These are phyloP conservation scores for Gyrodon lividus DNA, from an alignment of 768 basidiomycete genomes.

Conservation along the genomic window DNA sequence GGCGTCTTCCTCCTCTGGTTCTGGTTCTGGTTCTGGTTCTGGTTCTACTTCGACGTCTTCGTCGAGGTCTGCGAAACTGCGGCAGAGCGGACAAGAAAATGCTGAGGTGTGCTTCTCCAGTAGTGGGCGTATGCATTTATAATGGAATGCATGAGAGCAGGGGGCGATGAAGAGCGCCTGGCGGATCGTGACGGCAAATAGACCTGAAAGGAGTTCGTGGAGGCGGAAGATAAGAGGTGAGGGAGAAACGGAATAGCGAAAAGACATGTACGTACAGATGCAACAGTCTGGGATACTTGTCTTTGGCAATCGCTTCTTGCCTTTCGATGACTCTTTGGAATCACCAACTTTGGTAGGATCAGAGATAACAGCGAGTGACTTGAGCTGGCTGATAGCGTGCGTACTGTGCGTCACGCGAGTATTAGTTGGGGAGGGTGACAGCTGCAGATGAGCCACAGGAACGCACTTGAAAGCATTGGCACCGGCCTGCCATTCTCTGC, in stretches of 20 bases:
- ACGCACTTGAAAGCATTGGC: slow-evolving; percentile 85
- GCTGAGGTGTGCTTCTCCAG: slow-evolving; percentile 87
- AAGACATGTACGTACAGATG: slow-evolving; percentile 65
- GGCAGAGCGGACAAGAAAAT: slow-evolving; percentile 93
- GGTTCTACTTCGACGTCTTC: slow-evolving; percentile 85
- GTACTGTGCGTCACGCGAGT: slow-evolving; percentile 43
- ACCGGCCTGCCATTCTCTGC: slow-evolving; percentile 85
- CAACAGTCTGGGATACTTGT: slow-evolving; percentile 78
- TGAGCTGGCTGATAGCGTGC: slow-evolving; percentile 78
- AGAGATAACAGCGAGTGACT: slow-evolving; percentile 53
- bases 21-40: slow-evolving; percentile 41
- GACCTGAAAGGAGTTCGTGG: slow-evolving; percentile 35
- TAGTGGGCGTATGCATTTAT: slow-evolving; percentile 94
- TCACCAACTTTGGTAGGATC: slow-evolving; percentile 16
- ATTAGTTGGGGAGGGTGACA: not conserved
- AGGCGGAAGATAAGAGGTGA: slow-evolving; percentile 2
- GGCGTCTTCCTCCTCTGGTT: slow-evolving; percentile 28
- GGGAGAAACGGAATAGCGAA: not conserved
- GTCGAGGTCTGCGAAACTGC: slow-evolving; percentile 93
- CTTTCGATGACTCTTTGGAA: slow-evolving; percentile 15
- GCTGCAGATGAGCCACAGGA: not conserved
- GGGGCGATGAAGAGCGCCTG: slow-evolving; percentile 98
- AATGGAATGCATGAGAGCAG: slow-evolving; percentile 94
- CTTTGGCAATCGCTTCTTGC: slow-evolving; percentile 34
- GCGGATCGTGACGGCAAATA: slow-evolving; percentile 88